Base-by-base conservation (phyloP, 257 asterid species). In the Lavandula angustifolia region DNA sequence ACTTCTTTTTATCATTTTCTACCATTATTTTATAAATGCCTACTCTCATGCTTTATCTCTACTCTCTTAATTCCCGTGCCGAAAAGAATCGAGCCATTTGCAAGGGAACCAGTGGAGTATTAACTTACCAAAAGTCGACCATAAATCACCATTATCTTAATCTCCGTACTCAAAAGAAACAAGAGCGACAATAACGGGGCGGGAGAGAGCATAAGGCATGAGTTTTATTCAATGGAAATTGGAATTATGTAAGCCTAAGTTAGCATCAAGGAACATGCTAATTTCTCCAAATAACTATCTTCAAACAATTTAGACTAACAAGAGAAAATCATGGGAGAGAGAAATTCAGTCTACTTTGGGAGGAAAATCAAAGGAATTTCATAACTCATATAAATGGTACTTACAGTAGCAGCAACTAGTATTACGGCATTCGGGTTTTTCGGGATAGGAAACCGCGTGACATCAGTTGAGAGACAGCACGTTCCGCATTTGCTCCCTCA, bases 391-490 rank as follows among this genome's bases (percentile, higher is more conserved):
- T 13, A 13, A 41, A 41, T n/a, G n/a, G n/a, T 17, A 81, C 95
- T 88, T 78, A 92, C 99, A 6, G 92, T 92, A 29, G 99, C 99
- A 49, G 95, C 95, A 56, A 89, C 99, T 44, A 89, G 73, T 69
- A 92, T 89, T 55, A 85, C 96, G 47, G 96, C 87, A 59, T 79
- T 69, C 10, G 99, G 96, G 61, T 82, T 83, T 76, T 87, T 92
- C 56, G 97, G 99, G 55, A 87, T 71, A 12, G 99, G 97, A 75
- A 89, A 92, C 56, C 88, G 95, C 0, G 98, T 92, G 70, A 89
- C 97, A 57, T 92, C 98, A 12, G 98, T 92, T 54, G n/a, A 87
- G 89, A 52, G 97, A 92, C 72, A 92, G 73, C 71, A 92, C 97
- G 13, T 68, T 85, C 49, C 96, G 80, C 99, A 92, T 85, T 34